phyloP scores from a whole-genome alignment of 495 filamentous ascomycete genomes.

The Umbilicaria muhlenbergii region DNA sequence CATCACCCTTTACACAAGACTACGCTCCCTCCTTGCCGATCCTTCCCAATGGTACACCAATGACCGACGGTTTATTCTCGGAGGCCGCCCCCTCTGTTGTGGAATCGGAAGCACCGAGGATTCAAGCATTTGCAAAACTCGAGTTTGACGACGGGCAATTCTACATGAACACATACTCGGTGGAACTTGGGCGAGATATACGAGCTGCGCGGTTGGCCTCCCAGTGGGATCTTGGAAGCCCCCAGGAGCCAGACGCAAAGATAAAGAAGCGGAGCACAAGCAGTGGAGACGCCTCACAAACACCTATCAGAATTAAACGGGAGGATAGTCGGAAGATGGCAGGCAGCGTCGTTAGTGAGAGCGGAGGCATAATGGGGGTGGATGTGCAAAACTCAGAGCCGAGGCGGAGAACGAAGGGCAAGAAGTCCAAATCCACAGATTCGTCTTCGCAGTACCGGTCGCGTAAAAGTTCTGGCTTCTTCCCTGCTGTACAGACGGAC shows the following conservation, averaged over 20 bases:
- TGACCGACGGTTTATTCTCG: too few species aligned
- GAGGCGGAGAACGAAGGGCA: conserved; percentile 11
- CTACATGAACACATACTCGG: conserved; percentile 52
- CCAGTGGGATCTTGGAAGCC: conserved; percentile 29
- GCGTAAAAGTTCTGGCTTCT: conserved; percentile 33
- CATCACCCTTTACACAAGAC: too few species aligned
- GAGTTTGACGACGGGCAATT: conserved; percentile 58
- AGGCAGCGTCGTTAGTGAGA: conserved; percentile 41
- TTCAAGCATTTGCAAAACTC: conserved; percentile 52
- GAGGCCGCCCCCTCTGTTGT: conserved; percentile 18
- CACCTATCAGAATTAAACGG: conserved; percentile 29
- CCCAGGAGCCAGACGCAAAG: conserved; percentile 23
- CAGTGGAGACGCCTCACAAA: conserved; percentile 29
- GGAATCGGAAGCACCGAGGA: conserved; percentile 30
- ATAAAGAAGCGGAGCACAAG: conserved; percentile 32
- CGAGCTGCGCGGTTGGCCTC: conserved; percentile 35
- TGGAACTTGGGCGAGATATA: conserved; percentile 51
- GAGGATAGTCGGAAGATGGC: conserved; percentile 29
- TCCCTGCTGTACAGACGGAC: conserved; percentile 18
- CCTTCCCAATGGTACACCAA: too few species aligned
- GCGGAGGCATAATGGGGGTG: conserved; percentile 41
- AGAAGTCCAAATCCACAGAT: conserved; percentile 21
- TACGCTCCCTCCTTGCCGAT: too few species aligned
- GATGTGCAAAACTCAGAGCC: conserved; percentile 28
- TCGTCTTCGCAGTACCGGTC: conserved; percentile 25